A percentile compares a stretch with the other conserved stretches of the same genome.
phyloP scores from a whole-genome alignment of 2,329 filamentous ascomycete species.

The Penicillium polonicum region DNA sequence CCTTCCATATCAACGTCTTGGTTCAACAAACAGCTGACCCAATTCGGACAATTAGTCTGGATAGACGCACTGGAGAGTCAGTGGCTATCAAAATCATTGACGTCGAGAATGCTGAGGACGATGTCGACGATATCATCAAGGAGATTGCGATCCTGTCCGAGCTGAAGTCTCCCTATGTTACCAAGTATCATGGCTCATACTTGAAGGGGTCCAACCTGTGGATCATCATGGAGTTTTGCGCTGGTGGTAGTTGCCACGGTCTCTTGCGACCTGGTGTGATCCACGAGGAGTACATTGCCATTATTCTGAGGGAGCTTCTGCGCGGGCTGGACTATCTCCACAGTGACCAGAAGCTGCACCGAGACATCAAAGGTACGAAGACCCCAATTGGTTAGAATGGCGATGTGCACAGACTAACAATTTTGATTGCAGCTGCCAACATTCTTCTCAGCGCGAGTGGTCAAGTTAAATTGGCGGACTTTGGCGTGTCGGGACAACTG shows the following conservation, averaged over 20 bases:
- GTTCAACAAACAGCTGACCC: conserved; percentile 8
- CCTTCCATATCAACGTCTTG: background rate
- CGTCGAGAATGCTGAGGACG: conserved; percentile 97
- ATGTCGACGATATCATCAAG: conserved; percentile 98
- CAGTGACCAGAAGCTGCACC: conserved; percentile 90
- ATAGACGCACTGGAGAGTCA: conserved; percentile 86
- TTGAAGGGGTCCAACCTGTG: conserved; percentile 94
- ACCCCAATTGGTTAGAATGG: background rate
- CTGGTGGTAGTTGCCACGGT: conserved; percentile 92
- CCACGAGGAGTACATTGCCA: conserved; percentile 93
- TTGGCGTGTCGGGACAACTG: conserved; percentile 92
- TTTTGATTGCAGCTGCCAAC: conserved; percentile 70
- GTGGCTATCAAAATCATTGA: conserved; percentile 99
- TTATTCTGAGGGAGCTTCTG: conserved; percentile 86
- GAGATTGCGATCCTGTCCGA: conserved; percentile 97
- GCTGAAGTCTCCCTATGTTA: conserved; percentile 92
- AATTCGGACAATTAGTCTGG: conserved; percentile 60
- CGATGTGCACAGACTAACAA: conserved; percentile 14
- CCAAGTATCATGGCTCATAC: conserved; percentile 96
- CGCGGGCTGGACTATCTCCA: conserved; percentile 91
- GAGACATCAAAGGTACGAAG: conserved; percentile 82
- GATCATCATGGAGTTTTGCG: conserved; percentile 99
- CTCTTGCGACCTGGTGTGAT: conserved; percentile 92
- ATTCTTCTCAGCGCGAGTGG: conserved; percentile 84
- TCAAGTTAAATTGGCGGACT: conserved; percentile 95